Conservation (phyloP, 2,329 filamentous ascomycete species). For the Botrytis deweyae region DNA sequence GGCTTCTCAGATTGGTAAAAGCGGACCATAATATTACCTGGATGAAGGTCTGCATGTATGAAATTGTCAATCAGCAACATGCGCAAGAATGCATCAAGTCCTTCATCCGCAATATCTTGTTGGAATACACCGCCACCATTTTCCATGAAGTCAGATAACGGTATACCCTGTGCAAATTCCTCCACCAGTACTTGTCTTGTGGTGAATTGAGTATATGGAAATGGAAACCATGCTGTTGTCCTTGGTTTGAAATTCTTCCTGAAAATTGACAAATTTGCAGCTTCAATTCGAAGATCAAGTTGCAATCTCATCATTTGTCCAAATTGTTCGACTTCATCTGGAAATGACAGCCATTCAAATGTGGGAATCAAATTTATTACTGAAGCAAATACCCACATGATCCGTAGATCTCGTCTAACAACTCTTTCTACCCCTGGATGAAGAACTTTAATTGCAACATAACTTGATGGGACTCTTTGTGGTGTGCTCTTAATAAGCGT, state of each 20-base stretch:
- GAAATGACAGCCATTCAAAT: conserved; percentile 95
- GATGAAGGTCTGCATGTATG: conserved; percentile 92
- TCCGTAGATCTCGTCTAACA: conserved; percentile 85
- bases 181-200: conserved; percentile 91
- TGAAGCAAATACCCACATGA: conserved; percentile 90
- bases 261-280: conserved; percentile 84
- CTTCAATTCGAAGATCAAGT: conserved; percentile 90
- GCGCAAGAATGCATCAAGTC: conserved; percentile 89
- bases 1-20: conserved; percentile 85
- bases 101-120: conserved; percentile 90
- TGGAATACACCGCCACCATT: conserved; percentile 92
- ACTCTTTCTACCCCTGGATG: conserved; percentile 88
- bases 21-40: conserved; percentile 98
- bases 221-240: conserved; percentile 95
- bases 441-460: conserved; percentile 94
- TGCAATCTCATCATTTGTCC: conserved; percentile 99
- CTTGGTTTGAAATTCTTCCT: conserved; percentile 86
- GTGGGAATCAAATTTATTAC: conserved; percentile 84
- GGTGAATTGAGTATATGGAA: conserved; percentile 87
- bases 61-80: conserved; percentile 99
- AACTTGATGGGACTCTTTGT: conserved; percentile 79
- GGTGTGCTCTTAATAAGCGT: conserved; percentile 84
- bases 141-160: conserved; percentile 83
- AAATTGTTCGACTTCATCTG: conserved; percentile 90
- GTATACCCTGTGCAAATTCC: conserved; percentile 93